Evolutionary conservation across 805 yeast species (phyloP).

Genomic region (Cyberlindnera samutprakarnensis): DNA sequence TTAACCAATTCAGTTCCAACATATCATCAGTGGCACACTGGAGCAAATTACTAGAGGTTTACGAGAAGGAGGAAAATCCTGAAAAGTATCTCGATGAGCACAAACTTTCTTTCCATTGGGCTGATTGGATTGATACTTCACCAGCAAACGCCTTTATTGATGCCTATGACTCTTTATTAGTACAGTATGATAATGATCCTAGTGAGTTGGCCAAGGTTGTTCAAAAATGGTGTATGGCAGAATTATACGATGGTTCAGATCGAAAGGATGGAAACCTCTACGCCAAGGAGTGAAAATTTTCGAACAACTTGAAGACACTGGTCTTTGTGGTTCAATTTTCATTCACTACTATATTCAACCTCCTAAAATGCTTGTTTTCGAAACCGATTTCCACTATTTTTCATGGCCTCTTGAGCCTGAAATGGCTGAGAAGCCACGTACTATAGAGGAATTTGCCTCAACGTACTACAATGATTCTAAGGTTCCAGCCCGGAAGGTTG

Average conservation of each 20-base stretch:
- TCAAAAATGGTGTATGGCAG: slow-evolving; percentile 16
- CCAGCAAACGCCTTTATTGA: slow-evolving; percentile 21
- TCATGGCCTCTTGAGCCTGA: too few species aligned
- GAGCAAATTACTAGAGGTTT: slow-evolving; percentile 2
- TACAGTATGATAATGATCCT: slow-evolving; percentile 6
- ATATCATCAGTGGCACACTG: not conserved
- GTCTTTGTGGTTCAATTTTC: slow-evolving; percentile 23
- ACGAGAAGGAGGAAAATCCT: slow-evolving; percentile 11
- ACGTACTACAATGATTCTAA: too few species aligned
- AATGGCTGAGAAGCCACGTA: too few species aligned
- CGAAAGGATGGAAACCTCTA: slow-evolving; percentile 17
- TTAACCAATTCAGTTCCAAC: not conserved
- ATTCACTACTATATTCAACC: slow-evolving; percentile 20
- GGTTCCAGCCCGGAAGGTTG: too few species aligned
- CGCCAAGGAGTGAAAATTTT: slow-evolving; percentile 7
- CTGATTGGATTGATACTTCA: slow-evolving; percentile 24
- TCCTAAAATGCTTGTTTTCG: slow-evolving; percentile 19
- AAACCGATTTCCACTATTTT: slow-evolving; percentile 18
- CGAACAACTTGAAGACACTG: slow-evolving; percentile 22
- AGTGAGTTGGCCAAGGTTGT: slow-evolving; percentile 4
- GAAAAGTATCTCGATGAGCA: slow-evolving; percentile 8
- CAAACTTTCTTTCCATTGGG: slow-evolving; percentile 24
- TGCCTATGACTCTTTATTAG: slow-evolving; percentile 19
- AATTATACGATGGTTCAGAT: slow-evolving; percentile 15
- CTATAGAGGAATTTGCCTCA: too few species aligned